phyloP scores from a whole-genome alignment of 2,329 filamentous ascomycete genomes.

The Davidsoniella neocaledoniae region DNA sequence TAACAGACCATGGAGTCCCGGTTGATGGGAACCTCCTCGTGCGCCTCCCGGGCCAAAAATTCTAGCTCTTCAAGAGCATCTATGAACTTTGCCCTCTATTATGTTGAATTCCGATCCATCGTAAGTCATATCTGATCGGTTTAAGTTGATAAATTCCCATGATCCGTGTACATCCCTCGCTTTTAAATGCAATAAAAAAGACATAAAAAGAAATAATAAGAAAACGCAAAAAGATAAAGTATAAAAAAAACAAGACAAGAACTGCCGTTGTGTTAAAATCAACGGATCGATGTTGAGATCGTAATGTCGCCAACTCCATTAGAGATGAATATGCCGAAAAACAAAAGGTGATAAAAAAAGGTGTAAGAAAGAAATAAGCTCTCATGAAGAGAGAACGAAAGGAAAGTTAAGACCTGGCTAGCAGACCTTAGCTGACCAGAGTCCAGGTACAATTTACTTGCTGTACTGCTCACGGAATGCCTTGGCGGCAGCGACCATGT shows the following conservation, averaged over 20 bases:
- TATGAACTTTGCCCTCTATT: conserved; percentile 12
- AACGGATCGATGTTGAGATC: conserved; percentile 37
- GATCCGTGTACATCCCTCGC: conserved; percentile 12
- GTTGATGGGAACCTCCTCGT: conserved; percentile 15
- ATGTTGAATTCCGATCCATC: conserved; percentile 15
- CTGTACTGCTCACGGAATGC: conserved; percentile 81
- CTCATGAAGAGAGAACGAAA: conserved; percentile 4
- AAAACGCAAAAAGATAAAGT: conserved; percentile 9
- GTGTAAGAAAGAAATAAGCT: conserved; percentile 7
- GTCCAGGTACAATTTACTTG: conserved; percentile 29
- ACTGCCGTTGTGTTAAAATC: conserved; percentile 12
- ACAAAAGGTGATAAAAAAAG: conserved; percentile 16
- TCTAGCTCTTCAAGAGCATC: conserved; percentile 6
- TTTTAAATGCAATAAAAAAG: conserved; percentile 12
- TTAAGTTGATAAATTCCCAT: conserved; percentile 14
- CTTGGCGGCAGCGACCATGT: conserved; percentile 98
- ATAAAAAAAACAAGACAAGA: conserved; percentile 12
- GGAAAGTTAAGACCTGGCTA: not conserved
- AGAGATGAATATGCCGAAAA: conserved; percentile 16
- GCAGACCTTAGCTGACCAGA: too few species aligned
- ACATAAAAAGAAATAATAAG: conserved; percentile 9
- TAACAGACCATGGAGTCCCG: conserved; percentile 14
- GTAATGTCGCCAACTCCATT: conserved; percentile 20
- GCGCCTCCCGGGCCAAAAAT: conserved; percentile 12
- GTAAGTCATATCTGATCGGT: conserved; percentile 7